Base-by-base conservation (phyloP, 768 basidiomycete species). In the Dacryopinax spathularia region DNA sequence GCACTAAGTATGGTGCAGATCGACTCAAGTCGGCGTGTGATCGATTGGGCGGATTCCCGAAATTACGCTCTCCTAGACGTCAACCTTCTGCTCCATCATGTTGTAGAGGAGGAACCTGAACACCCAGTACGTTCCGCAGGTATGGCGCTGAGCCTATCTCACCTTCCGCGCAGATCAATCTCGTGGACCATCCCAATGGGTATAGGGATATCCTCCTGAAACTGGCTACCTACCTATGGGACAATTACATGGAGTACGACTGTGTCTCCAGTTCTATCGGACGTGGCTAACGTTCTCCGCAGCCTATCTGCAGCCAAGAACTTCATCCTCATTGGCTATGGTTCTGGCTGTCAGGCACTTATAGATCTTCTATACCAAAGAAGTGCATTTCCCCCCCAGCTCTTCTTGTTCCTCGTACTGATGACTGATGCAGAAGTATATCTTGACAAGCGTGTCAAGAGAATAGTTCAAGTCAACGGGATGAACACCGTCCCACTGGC, bases 161-260 rank as follows among this genome's bases (percentile, higher is more conserved):
- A n/a, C n/a, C n/a, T n/a, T n/a, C n/a, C n/a, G n/a, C n/a, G n/a
- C 39, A 41, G 39, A 18, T 41, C 16, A 5, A 34, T 5, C 22
- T 33, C 35, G 5, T 44, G 34, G 27, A 34, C 18, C 29, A 20
- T 0, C 20, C 41, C 29, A 27, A 39, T 43, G 33, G 41, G 1
- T 41, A 13, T 12, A 22, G 1, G 12, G 15, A 13, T 2, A 10
- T 20, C 25, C 5, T 56, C 31, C 29, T 22, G 25, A 31, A 63
- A 43, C 25, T 94, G 25, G 72, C 95, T 64, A 79, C 80, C 2
- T 95, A 97, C 72, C 73, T 98, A 12, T 99, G 96, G 96, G 95
- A 98, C 73, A 95, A 97, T 70, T 94, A 93, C 70, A 79, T 98
- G 66, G 84, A 88, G 94, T 96, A 68, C 65, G n/a, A 56, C 44